Conservation (phyloP, 1,284 basidiomycete species). For the Vanrija humicola region DNA sequence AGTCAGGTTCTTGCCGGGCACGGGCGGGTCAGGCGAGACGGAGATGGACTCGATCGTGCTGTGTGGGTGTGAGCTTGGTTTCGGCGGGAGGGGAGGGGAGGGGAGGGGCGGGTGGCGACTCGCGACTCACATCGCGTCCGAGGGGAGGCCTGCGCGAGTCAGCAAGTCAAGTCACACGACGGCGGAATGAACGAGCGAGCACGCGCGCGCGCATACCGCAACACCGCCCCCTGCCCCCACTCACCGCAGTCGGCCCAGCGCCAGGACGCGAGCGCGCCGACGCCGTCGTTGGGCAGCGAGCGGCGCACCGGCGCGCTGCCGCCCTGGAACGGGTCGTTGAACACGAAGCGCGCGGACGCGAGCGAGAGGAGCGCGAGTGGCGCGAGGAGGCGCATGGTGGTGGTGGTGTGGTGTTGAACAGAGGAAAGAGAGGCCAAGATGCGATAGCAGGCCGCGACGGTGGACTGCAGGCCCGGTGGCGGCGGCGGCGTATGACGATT, state of each 20-base stretch:
- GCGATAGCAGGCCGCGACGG: too few species aligned
- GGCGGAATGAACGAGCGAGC: background rate
- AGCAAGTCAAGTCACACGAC: background rate
- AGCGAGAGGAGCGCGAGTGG: too few species aligned
- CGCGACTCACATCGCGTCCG: conserved; percentile 43
- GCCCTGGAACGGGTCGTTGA: too few species aligned
- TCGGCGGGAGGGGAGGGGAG: too few species aligned
- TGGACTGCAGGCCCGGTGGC: too few species aligned
- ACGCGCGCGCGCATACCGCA: too few species aligned
- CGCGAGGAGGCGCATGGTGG: too few species aligned
- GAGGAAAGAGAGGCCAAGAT: too few species aligned
- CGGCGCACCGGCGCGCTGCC: too few species aligned
- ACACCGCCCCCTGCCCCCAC: conserved; percentile 5
- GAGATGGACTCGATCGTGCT: conserved; percentile 60
- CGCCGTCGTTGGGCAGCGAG: conserved; percentile 15
- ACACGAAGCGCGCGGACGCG: too few species aligned
- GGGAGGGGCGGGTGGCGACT: conserved; percentile 11
- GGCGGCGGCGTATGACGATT: too few species aligned
- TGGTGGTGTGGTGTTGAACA: too few species aligned
- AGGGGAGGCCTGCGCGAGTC: conserved; percentile 34
- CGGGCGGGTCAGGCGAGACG: conserved; percentile 74
- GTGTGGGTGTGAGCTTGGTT: background rate
- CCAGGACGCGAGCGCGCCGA: conserved; percentile 40
- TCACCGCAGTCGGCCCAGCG: conserved; percentile 48
- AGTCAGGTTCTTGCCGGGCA: conserved; percentile 75